A percentile compares a stretch with the other conserved stretches of the same genome.
These are phyloP conservation scores for Xylaria flabelliformis DNA, from an alignment of 495 filamentous ascomycete species.

Conservation along the genomic window DNA sequence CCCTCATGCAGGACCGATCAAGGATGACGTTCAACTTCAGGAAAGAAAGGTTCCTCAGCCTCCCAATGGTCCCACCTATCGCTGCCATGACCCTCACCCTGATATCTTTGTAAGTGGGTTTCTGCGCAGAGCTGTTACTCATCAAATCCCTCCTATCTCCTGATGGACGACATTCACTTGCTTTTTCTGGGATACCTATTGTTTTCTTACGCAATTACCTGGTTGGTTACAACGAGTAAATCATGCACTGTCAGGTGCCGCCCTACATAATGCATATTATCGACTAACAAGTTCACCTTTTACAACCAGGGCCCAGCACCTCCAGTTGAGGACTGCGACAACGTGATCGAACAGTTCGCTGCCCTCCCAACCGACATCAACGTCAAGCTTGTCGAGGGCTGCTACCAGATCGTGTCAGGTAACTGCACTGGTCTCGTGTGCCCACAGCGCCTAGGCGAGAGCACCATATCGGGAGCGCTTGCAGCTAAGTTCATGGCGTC, in stretches of 20 bases:
- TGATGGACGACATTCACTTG: neutral
- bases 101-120: constrained; percentile 32
- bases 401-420: constrained; percentile 34
- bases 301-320: constrained; percentile 34
- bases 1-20: neutral
- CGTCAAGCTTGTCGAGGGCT: constrained; percentile 38
- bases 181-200: neutral
- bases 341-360: constrained; percentile 32
- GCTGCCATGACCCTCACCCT: constrained; percentile 33
- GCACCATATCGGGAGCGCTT: constrained; percentile 33
- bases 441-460: constrained; percentile 34
- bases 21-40: neutral
- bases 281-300: constrained; percentile 9
- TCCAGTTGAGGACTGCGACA: constrained; percentile 37
- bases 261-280: neutral
- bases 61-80: constrained; percentile 29
- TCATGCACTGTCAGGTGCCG: neutral
- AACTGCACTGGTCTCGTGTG: constrained; percentile 41
- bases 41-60: constrained; percentile 7
- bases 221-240: neutral
- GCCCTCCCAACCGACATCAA: constrained; percentile 32
- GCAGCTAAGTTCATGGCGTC: constrained; percentile 37
- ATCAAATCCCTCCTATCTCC: neutral
- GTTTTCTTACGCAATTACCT: neutral
- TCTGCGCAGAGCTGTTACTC: neutral